Base-by-base conservation (phyloP, 2,329 filamentous ascomycete species). In the Cladophialophora bantiana region DNA sequence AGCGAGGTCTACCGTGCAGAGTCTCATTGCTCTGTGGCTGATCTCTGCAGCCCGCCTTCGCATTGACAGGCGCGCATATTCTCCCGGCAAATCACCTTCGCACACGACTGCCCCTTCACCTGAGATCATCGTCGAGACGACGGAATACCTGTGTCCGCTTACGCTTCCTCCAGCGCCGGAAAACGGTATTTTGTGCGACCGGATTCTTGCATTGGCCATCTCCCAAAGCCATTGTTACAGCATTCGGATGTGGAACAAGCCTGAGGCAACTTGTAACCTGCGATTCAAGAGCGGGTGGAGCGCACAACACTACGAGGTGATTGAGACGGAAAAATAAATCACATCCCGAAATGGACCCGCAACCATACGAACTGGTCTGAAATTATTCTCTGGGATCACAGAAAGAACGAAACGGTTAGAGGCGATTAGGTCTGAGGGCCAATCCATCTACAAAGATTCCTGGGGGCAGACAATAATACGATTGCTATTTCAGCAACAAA, bases 61-160 rank as follows among this genome's bases (percentile, higher is more conserved):
- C 65, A 62, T 64, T 64, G 56, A 62, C 63, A 65, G 59, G 63
- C 63, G 57, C 57, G 59, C 60, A 40, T 42, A 40, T 36, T 57
- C 45, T n/a, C 34, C 53, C 40, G 67, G 50, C 68, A 66, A 68
- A 68, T 68, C 68, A 68, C 52, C 45, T 59, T 61, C 54, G 56
- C 59, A 40, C 65, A 68, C 68, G 63, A 68, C 52, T 67, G 56
- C 60, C 42, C 62, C 36, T 62, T 61, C 59, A 20, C 45, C 42
- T 57, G 55, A 59, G 40, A 68, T 64, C 59, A 56, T 50, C 53
- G 62, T 65, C 48, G 34, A 56, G 31, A n/a, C 62, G 54, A 59
- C 32, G 45, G 32, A 34, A 60, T 18, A 53, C 42, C 57, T 40
- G 32, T 34, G 50, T 54, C 52, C 31, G 55, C 40, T 50, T 32